These are phyloP conservation scores for Quercus berberidifolia DNA, from an alignment of 306 rosid species.

Conservation along the genomic window DNA sequence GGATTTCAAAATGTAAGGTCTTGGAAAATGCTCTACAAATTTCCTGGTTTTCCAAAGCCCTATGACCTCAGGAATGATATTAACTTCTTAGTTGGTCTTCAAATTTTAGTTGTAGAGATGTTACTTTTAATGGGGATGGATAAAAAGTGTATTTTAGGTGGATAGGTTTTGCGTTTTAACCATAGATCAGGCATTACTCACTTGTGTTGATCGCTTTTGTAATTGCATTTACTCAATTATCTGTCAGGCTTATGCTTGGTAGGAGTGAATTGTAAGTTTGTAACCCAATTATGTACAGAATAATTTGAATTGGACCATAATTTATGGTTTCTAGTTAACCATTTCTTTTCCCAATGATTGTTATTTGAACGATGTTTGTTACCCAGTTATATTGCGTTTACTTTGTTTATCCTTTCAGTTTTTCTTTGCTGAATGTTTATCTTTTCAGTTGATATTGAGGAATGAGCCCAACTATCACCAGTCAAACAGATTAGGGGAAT, in stretches of 20 bases:
- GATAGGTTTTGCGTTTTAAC: conserved; percentile 12
- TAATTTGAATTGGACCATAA: background rate
- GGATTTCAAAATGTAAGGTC: conserved; percentile 44
- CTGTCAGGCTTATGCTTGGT: background rate
- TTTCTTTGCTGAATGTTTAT: background rate
- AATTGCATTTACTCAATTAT: background rate
- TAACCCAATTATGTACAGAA: background rate
- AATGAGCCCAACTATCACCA: background rate
- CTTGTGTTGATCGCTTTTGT: background rate
- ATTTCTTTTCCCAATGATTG: background rate
- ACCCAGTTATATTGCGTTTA: background rate
- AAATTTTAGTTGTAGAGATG: background rate
- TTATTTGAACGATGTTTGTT: background rate
- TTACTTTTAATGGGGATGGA: background rate
- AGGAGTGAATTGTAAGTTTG: background rate
- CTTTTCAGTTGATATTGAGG: background rate
- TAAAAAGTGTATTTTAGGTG: background rate
- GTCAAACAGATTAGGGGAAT: background rate
- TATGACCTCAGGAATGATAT: background rate
- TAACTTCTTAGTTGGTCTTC: background rate
- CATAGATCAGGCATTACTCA: conserved; percentile 10
- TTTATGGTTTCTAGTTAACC: background rate
- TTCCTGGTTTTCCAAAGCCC: background rate
- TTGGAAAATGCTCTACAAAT: background rate
- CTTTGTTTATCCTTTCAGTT: background rate